Conservation (phyloP, 192 early-diverging fungal species). For the Borealophlyctis nickersoniae region DNA sequence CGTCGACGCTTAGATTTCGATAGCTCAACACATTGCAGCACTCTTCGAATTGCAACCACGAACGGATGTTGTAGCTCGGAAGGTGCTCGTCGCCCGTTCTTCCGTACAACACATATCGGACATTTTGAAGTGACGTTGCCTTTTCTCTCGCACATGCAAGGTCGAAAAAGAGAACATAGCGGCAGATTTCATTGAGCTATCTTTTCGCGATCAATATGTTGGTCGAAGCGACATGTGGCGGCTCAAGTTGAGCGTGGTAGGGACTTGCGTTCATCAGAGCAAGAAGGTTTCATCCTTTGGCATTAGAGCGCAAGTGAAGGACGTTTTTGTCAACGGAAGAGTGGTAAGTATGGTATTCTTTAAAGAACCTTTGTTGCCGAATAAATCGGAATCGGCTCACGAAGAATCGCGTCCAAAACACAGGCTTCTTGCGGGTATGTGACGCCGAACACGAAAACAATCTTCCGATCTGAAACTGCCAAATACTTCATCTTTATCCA, state of each 20-base stretch:
- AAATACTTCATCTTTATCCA: slow-evolving; percentile 94
- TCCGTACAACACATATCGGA: background rate
- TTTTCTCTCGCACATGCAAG: slow-evolving; percentile 31
- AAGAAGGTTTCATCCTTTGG: slow-evolving; percentile 72
- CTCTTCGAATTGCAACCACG: slow-evolving; percentile 59
- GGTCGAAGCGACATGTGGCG: slow-evolving; percentile 92
- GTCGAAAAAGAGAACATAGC: slow-evolving; percentile 64
- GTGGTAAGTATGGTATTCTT: slow-evolving; percentile 49
- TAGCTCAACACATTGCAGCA: slow-evolving; percentile 65
- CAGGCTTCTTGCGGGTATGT: slow-evolving; percentile 78
- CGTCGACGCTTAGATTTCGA: slow-evolving; percentile 52
- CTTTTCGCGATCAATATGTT: slow-evolving; percentile 88
- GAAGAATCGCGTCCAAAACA: background rate
- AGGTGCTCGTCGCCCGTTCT: slow-evolving; percentile 36
- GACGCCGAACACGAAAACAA: slow-evolving; percentile 71
- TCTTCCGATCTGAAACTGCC: slow-evolving; percentile 91
- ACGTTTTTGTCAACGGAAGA: slow-evolving; percentile 67
- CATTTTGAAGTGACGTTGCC: background rate
- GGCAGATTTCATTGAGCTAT: slow-evolving; percentile 79
- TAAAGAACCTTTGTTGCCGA: too few species aligned
- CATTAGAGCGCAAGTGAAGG: slow-evolving; percentile 76
- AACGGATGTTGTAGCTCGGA: slow-evolving; percentile 59
- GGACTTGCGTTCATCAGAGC: slow-evolving; percentile 70
- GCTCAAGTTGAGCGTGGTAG: slow-evolving; percentile 65
- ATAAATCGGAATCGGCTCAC: background rate